Evolutionary conservation across 2,329 filamentous ascomycete genomes (phyloP), one percentile per base, ranked within the genome.

Genomic region (Fusarium phyllophilum): DNA sequence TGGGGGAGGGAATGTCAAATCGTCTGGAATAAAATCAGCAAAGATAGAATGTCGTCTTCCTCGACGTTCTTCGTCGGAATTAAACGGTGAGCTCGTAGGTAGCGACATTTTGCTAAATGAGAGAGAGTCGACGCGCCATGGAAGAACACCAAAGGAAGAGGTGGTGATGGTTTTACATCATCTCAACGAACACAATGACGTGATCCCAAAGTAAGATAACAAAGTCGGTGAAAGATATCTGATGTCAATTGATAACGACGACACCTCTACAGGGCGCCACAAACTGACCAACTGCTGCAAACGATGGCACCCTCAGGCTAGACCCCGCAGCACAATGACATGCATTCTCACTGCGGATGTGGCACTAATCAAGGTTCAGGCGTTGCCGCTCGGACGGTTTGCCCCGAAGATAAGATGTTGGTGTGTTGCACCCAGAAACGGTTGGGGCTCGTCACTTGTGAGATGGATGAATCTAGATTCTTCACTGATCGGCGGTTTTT

Each of bases 11-110:
- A 74, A 58, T 1, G 59, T 26, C 4, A 77, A 6, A 31, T 75
- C 72, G 3, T 63, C 68, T 1, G 75, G 71, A 1, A 77, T 45
- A 24, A 77, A 77, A 41, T 77, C 75, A 3, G 75, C 75, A 8
- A 77, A 75, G 7, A 77, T 56, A 0, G 75, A 77, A 29, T 76
- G 71, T n/a, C 75, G 75, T 15, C 75, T 71, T 2, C 44, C 55
- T 46, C 62, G 22, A 2, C 46, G 44, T 10, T 41, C 45, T 2
- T 49, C 58, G 2, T 60, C 44, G 8, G 72, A 63, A 33, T 67
- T 41, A 8, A 76, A 29, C 1, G 74, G 72, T 6, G 72, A 72
- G 20, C 48, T 58, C 3, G 56, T 66, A 15, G 72, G 59, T 3
- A 59, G 44, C 31, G 72, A 72, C 72, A 75, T 72, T 26, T 24